These are phyloP conservation scores for Endotrypanum monterogeii DNA, from an alignment of 208 protist species.

Conservation along the genomic window DNA sequence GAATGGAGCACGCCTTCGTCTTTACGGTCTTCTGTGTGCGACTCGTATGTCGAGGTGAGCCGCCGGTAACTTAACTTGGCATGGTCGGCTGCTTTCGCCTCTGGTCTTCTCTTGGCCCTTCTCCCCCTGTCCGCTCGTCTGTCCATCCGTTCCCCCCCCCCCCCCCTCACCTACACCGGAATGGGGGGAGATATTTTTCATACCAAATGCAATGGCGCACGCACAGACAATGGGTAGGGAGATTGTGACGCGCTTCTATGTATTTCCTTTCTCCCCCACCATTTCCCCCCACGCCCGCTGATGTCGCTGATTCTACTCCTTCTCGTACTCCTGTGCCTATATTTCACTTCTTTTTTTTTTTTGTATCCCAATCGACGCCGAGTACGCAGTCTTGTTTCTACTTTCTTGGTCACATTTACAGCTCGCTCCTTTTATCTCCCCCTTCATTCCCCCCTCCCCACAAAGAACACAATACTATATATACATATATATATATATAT, in stretches of 20 bases:
- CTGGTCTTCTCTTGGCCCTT: neutral
- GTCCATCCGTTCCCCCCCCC: neutral
- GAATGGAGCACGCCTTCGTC: neutral
- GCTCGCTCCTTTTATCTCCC: slow-evolving; percentile 7
- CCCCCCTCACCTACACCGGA: neutral
- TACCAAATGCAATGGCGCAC: neutral
- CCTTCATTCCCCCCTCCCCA: neutral
- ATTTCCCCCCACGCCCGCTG: neutral
- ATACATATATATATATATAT: no score
- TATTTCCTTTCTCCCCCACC: neutral
- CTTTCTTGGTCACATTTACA: no score
- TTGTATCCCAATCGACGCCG: no score
- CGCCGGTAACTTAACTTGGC: neutral
- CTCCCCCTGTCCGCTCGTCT: no score
- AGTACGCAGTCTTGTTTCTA: no score
- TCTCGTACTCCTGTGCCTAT: neutral
- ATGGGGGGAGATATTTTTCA: no score
- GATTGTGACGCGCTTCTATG: neutral
- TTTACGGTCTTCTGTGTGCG: neutral
- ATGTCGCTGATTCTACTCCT: neutral
- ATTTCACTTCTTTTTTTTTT: neutral
- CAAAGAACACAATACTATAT: no score
- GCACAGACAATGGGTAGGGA: neutral
- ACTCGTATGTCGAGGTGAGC: neutral
- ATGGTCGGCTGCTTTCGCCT: neutral